Base-by-base conservation (phyloP, 75 land plant species). In the Picea glauca region DNA sequence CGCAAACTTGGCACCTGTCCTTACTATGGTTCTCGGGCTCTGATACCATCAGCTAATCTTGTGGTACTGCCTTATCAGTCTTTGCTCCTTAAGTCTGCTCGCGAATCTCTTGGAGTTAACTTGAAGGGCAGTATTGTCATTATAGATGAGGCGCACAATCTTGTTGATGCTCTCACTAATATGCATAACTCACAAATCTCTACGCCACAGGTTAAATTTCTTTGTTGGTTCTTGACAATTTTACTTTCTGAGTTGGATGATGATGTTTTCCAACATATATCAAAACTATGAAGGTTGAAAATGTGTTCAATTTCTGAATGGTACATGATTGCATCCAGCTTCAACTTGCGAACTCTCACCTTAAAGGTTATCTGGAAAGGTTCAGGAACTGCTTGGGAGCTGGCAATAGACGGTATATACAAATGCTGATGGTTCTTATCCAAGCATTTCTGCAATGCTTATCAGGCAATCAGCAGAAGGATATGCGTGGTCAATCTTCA, bases 141-240 rank as follows among this genome's bases (percentile, higher is more conserved):
- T 21, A 89, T 97, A 75, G 99, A 97, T 68, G 99, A 97, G 78
- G 99, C 98, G 38, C 99, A 97, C 80, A 97, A 97, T 83, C 82
- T 97, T 11, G 99, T 96, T 38, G 99, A 97, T 67, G 88, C 95
- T 1, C 89, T 97, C 76, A 90, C 85, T 21, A 89, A 84, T 80
- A 97, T 94, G 88, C 85, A 97, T 76, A 92, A 92, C 82, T 87
- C 93, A 62, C 92, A 91, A 78, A 84, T 97, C 21, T 84, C 91
- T 23, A 58, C 62, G 60, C 76, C 90, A 56, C 99, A 96, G 93
- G 99, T 94, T 77, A 80, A 9, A 60, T 43, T 20, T 46, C 23
- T 75, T 12, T 62, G 65, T 18, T 66, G 8, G 64, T 21, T 40
- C 60, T 31, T 38, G 17, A 23, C 38, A 6, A 35, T 74, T 58